Evolutionary conservation across 208 protist species (phyloP), one percentile per base, ranked within the genome.

Genomic region (Angomonas desouzai): DNA sequence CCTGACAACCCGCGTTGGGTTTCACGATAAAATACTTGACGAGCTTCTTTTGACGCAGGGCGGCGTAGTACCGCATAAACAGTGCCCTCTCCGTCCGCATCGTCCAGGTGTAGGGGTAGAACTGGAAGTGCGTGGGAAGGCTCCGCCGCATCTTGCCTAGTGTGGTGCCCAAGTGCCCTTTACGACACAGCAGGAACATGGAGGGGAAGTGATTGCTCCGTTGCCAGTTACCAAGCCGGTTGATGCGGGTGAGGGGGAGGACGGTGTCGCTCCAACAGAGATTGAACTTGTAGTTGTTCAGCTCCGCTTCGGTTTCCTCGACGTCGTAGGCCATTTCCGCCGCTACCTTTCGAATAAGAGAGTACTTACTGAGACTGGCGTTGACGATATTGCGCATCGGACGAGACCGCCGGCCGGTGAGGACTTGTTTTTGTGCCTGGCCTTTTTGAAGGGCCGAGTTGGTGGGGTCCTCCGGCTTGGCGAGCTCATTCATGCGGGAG

Each of bases 1-100:
- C 97, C 67, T 98, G 93, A 68, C 90, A 97, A 33, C 93, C 91
- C 0, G 89, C 75, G 65, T 85, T 92, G 18, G 97, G 97, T 72
- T 98, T 98, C 65, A 97, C 73, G 61, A 98, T 98, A 70, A 96
- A 98, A 66, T 93, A 97, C 66, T 83, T 82, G 36, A 74, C 51
- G 9, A 90, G 59, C 47, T 76, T 68, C 60, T 74, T 79, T 20
- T 79, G 62, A 30, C 71, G 73, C 22, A 93, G 68, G 3, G 78
- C 73, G 18, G 61, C 63, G 51, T 85, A 51, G 72, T 93, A 90
- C 28, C 78, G 76, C 29, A 66, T 60, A 64, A 98, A 89, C 45
- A 89, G 76, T 32, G 64, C 48, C 72, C 79, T 56, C 68, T 97
- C 85, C 38, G 77, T 90, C 3, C 86, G 76, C 76, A 95, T 70